Base-by-base conservation (phyloP, 2,329 filamentous ascomycete genomes). In the Fusarium keratoplasticum region DNA sequence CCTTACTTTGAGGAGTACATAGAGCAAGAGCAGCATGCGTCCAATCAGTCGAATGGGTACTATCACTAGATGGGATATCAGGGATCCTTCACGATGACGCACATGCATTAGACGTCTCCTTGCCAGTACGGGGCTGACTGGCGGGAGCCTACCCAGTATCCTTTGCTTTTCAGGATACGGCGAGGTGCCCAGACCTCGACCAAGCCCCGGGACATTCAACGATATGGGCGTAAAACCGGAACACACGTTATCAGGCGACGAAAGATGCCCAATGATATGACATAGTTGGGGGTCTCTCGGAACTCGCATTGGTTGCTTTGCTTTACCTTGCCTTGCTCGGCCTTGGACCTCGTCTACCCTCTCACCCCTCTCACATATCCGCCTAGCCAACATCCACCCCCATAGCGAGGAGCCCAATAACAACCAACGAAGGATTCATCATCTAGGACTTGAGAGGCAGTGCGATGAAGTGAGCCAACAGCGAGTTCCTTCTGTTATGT, bases 1-100 rank as follows among this genome's bases (percentile, higher is more conserved):
- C 92, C 93, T 10, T 98, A 97, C 86, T 97, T 98, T 72, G 84
- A 87, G 66, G 82, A 84, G 29, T 83, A 81, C 69, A 59, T 80
- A 13, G 74, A 76, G 35, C 77, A 82, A 58, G 78, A 80, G 22
- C 78, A 81, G 55, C 72, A 70, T 50, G 71, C 76, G 47, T 73
- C 70, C 61, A 77, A 75, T 63, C 79, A 80, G 61, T 66, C 72
- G 65, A 81, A 81, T 74, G 81, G 82, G 67, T 82, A 83, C 77
- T 82, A 83, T 77, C 78, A 82, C 75, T 83, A 83, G 81, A 77
- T 72, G 69, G 72, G 75, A 67, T 75, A 78, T 44, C 52, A 69
- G 64, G 66, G 65, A 64, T 71, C 78, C 71, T 76, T 74, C 44
- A 69, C 69, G 61, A 76, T 73, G 66, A 74, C 65, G 65, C 62